These are phyloP conservation scores for Ophiostoma australiae DNA, from an alignment of 2,329 filamentous ascomycete genomes.

Conservation along the genomic window DNA sequence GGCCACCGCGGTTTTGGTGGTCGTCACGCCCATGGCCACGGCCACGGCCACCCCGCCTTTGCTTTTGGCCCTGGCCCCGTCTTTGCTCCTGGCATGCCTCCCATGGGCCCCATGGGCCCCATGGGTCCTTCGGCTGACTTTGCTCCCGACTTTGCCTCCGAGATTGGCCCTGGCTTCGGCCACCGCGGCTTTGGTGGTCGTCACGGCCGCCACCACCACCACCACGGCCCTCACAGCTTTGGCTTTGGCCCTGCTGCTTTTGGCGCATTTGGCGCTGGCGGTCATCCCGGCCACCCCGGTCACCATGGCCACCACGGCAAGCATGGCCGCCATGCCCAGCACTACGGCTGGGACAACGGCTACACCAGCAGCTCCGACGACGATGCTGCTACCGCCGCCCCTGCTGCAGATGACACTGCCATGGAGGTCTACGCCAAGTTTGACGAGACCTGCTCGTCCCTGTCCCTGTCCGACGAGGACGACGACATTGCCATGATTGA, in stretches of 20 bases:
- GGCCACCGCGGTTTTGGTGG: background rate
- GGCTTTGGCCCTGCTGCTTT: background rate
- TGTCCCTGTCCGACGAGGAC: constrained; percentile 20
- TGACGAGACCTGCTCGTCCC: constrained; percentile 19
- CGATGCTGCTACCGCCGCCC: constrained; percentile 22
- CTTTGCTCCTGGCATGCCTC: constrained; percentile 1
- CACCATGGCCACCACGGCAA: constrained; percentile 8
- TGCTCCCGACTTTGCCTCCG: background rate
- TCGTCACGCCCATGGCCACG: background rate
- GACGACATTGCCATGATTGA: constrained; percentile 30
- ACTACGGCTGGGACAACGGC: background rate
- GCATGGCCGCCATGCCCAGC: background rate
- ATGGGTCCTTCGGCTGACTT: background rate
- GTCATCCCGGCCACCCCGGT: background rate
- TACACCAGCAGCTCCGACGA: constrained; percentile 7
- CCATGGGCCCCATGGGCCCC: background rate
- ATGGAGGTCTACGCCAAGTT: constrained; percentile 20
- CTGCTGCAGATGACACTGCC: constrained; percentile 21
- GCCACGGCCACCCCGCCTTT: background rate
- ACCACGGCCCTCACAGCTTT: background rate
- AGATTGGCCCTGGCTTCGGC: background rate
- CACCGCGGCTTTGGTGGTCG: background rate
- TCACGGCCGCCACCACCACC: constrained; percentile 9
- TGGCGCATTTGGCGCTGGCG: background rate
- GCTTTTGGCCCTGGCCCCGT: background rate